A percentile compares a stretch with the other conserved stretches of the same genome.
Evolutionary conservation across 371 early-diverging fungal species (phyloP).

Genomic region (Pancytospora epiphaga): DNA sequence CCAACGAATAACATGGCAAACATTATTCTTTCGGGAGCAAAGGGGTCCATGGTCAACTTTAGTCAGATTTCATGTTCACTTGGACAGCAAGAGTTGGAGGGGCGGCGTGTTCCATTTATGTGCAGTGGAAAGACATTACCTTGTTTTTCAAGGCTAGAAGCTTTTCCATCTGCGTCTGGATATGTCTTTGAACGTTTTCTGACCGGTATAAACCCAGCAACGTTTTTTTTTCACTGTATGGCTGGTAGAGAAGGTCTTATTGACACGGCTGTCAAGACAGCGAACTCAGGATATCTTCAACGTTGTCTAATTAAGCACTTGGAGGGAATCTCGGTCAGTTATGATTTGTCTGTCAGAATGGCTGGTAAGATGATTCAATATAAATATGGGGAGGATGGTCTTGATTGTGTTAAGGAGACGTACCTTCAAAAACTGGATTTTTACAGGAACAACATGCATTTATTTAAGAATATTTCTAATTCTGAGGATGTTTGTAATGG

Average conservation of each 20-base stretch:
- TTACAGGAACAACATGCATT: conserved; percentile 64
- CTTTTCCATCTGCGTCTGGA: conserved; percentile 85
- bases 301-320: conserved; percentile 97
- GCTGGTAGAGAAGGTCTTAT: conserved; percentile 99
- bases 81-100: conserved; percentile 97
- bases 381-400: conserved; percentile 95
- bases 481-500: not conserved
- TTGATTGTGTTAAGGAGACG: conserved; percentile 78
- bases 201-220: conserved; percentile 89
- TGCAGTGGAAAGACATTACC: conserved; percentile 88
- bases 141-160: conserved; percentile 67
- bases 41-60: conserved; percentile 90
- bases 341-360: conserved; percentile 89
- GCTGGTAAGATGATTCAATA: conserved; percentile 87
- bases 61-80: conserved; percentile 92
- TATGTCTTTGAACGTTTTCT: conserved; percentile 94
- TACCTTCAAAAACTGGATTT: conserved; percentile 71
- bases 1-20: conserved; percentile 92
- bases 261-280: conserved; percentile 99
- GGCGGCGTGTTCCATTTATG: conserved; percentile 94
- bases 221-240: conserved; percentile 79
- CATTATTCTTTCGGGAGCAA: conserved; percentile 95
- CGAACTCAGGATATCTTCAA: conserved; percentile 95
- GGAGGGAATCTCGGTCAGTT: conserved; percentile 84
- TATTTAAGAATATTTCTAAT: not conserved